These are phyloP conservation scores for Ocimum tenuiflorum DNA, from an alignment of 257 asterid species.

Conservation along the genomic window DNA sequence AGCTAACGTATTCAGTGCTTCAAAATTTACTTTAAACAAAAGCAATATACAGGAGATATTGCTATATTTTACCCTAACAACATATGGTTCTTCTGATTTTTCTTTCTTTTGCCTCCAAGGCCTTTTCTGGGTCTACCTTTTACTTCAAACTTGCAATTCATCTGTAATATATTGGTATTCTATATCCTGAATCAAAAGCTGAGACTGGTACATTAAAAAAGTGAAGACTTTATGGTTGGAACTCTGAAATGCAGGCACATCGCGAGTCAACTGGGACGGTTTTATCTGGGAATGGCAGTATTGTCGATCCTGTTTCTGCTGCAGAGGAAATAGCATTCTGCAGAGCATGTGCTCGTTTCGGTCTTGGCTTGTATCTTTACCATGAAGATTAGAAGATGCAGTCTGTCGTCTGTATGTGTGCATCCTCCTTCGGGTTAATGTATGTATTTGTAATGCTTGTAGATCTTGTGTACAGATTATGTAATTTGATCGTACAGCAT, in stretches of 20 bases:
- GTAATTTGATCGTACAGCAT: not conserved
- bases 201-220: not conserved
- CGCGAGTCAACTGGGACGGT: constrained; percentile 93
- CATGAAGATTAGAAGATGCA: constrained; percentile 25
- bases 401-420: not conserved
- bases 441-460: not conserved
- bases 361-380: constrained; percentile 73
- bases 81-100: not conserved
- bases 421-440: not conserved
- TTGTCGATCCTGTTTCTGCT: constrained; percentile 65
- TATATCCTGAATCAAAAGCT: not conserved
- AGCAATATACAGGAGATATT: not conserved
- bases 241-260: constrained; percentile 53
- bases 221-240: not conserved
- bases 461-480: not conserved
- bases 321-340: constrained; percentile 96
- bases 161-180: not conserved
- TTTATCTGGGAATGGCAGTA: constrained; percentile 27
- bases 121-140: not conserved
- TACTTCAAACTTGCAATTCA: not conserved
- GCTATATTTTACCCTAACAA: not conserved
- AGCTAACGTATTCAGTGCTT: not conserved
- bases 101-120: not conserved
- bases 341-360: constrained; percentile 90
- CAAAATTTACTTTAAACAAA: not conserved